These are phyloP conservation scores for Boletellus ananiceps DNA, from an alignment of 768 basidiomycete species.

Conservation along the genomic window DNA sequence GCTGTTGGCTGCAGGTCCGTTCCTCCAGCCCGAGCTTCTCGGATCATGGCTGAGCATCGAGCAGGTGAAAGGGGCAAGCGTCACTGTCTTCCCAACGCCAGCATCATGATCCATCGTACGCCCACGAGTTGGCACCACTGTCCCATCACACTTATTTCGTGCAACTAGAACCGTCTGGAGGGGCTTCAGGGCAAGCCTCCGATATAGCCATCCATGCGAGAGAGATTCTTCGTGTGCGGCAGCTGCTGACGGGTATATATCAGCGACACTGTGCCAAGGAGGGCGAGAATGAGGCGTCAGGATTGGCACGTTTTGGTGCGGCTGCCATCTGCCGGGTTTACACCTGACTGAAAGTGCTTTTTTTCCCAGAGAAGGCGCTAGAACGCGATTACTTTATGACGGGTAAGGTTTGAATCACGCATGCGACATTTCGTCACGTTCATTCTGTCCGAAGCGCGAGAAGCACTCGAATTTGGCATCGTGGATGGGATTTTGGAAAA, in stretches of 20 bases:
- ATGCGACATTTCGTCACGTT: constrained; percentile 17
- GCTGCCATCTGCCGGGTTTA: constrained; percentile 21
- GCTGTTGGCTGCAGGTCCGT: constrained; percentile 74
- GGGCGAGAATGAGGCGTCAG: constrained; percentile 60
- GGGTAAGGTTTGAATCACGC: constrained; percentile 37
- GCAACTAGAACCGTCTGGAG: constrained; percentile 85
- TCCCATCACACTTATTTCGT: constrained; percentile 9
- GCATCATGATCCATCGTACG: constrained; percentile 98
- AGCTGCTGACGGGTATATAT: constrained; percentile 83
- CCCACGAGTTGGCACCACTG: constrained; percentile 1
- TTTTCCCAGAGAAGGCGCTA: constrained; percentile 67
- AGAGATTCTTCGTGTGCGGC: constrained; percentile 88
- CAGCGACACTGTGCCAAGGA: constrained; percentile 74
- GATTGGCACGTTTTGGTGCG: constrained; percentile 75
- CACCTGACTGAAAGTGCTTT: constrained; percentile 12
- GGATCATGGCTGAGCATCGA: constrained; percentile 10
- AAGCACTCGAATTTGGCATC: constrained; percentile 88
- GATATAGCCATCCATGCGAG: constrained; percentile 98
- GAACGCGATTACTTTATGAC: constrained; percentile 98
- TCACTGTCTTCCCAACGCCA: constrained; percentile 88
- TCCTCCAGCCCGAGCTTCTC: constrained; percentile 3
- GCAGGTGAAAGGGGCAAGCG: constrained; percentile 82
- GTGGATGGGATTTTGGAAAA: constrained; percentile 89
- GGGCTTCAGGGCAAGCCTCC: constrained; percentile 90
- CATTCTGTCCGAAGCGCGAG: constrained; percentile 53